These are phyloP conservation scores for Elaeis guineensis DNA, from an alignment of 176 grass and related monocot genomes.

Conservation along the genomic window DNA sequence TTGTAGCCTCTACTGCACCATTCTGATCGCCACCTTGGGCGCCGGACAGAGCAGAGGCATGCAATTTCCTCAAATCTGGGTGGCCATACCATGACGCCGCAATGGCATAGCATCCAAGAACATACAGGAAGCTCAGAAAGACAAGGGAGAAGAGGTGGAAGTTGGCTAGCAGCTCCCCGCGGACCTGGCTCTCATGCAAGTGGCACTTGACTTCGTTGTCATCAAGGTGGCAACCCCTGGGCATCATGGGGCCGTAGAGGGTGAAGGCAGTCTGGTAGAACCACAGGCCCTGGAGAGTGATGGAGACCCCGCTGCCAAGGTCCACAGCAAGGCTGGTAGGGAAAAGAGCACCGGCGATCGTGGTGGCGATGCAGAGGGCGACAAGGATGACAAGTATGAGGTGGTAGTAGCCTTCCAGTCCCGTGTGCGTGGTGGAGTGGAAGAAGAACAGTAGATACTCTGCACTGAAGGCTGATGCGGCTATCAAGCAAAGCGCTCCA, in stretches of 20 bases:
- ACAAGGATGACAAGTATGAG: slow-evolving; percentile 66
- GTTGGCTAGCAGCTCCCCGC: slow-evolving; percentile 55
- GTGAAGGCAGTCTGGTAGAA: slow-evolving; percentile 96
- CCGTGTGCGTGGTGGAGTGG: slow-evolving; percentile 75
- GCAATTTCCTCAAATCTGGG: slow-evolving; percentile 30
- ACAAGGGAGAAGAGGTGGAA: slow-evolving; percentile 54
- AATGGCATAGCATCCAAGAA: slow-evolving; percentile 39
- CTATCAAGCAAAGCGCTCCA: slow-evolving; percentile 40
- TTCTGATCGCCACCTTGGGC: not conserved
- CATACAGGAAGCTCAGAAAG: slow-evolving; percentile 39
- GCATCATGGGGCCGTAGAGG: slow-evolving; percentile 81
- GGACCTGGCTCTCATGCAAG: slow-evolving; percentile 32
- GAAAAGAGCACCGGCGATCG: slow-evolving; percentile 50
- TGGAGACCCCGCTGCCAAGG: slow-evolving; percentile 30
- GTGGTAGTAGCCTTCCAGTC: slow-evolving; percentile 92
- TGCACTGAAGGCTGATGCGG: slow-evolving; percentile 49
- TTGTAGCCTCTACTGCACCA: not conserved
- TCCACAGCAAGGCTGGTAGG: slow-evolving; percentile 56
- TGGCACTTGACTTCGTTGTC: slow-evolving; percentile 37
- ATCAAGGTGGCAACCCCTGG: slow-evolving; percentile 40
- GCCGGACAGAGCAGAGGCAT: not conserved
- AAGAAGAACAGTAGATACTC: slow-evolving; percentile 88
- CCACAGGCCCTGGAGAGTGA: slow-evolving; percentile 88
- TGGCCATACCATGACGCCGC: slow-evolving; percentile 33
- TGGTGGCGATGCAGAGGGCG: slow-evolving; percentile 44